These are phyloP conservation scores for Colletotrichum lini DNA, from an alignment of 2,329 filamentous ascomycete species.

Conservation along the genomic window DNA sequence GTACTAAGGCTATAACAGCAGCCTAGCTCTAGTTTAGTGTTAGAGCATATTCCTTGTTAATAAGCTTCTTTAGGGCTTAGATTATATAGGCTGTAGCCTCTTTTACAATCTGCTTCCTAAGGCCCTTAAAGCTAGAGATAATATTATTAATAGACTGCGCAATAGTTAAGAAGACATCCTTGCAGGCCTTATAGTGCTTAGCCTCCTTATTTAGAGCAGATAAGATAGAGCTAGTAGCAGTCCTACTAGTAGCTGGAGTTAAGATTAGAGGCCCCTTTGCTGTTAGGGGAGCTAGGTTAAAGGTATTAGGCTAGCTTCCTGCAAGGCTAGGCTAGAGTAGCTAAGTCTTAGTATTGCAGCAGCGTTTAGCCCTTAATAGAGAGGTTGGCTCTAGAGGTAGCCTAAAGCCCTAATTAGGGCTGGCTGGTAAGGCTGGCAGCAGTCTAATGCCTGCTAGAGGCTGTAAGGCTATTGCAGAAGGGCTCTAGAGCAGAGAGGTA, in stretches of 20 bases:
- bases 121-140: background rate
- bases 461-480: conserved; percentile 1
- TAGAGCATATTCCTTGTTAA: background rate
- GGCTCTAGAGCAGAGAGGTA: background rate
- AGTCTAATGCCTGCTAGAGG: background rate
- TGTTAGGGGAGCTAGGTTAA: background rate
- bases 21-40: background rate
- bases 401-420: background rate
- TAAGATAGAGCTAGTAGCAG: background rate
- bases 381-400: background rate
- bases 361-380: background rate
- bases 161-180: conserved; percentile 8
- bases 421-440: background rate
- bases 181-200: background rate
- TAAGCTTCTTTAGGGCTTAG: conserved; percentile 7
- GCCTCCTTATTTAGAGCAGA: conserved; percentile 2
- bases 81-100: conserved; percentile 2
- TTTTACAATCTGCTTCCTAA: conserved; percentile 15
- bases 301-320: conserved; percentile 12
- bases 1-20: background rate
- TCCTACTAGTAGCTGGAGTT: no score
- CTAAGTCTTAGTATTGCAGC: background rate
- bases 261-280: background rate
- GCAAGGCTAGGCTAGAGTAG: background rate
- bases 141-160: background rate